Conservation (phyloP, 192 early-diverging fungal genomes). For the Paraglomus brasilianum region DNA sequence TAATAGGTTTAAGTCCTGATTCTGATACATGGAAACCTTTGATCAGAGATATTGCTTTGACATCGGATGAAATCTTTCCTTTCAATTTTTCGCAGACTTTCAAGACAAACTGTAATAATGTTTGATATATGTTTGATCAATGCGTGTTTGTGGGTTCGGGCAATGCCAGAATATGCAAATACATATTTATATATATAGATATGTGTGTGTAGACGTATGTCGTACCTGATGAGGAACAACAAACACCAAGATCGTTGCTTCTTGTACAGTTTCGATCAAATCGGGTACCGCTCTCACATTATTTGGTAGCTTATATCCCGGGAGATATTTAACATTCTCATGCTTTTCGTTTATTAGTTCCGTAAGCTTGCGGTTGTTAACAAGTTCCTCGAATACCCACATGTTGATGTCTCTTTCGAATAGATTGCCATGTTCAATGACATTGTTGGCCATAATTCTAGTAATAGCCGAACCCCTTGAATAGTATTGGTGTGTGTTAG, state of each 20-base stretch:
- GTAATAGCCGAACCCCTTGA: slow-evolving; percentile 90
- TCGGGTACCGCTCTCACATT: slow-evolving; percentile 88
- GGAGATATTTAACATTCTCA: slow-evolving; percentile 91
- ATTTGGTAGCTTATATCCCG: slow-evolving; percentile 77
- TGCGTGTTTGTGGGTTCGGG: neutral
- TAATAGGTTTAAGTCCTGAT: slow-evolving; percentile 77
- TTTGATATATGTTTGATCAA: neutral
- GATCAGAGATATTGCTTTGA: slow-evolving; percentile 92
- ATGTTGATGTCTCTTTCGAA: slow-evolving; percentile 84
- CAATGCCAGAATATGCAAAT: neutral
- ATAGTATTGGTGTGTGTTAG: slow-evolving; percentile 8
- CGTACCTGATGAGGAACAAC: slow-evolving; percentile 87
- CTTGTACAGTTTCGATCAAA: slow-evolving; percentile 71
- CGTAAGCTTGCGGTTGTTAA: slow-evolving; percentile 81
- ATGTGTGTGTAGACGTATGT: too few species aligned
- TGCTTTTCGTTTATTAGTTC: slow-evolving; percentile 93
- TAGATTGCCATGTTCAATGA: slow-evolving; percentile 50
- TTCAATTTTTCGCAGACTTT: slow-evolving; percentile 80
- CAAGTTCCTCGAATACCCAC: slow-evolving; percentile 95
- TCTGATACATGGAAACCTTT: slow-evolving; percentile 86
- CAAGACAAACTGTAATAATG: slow-evolving; percentile 68
- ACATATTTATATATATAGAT: neutral
- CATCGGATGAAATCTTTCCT: slow-evolving; percentile 65
- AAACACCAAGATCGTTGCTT: slow-evolving; percentile 90
- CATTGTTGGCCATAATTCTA: slow-evolving; percentile 88